A percentile compares a stretch with the other conserved stretches of the same genome.
Evolutionary conservation across 805 yeast genomes (phyloP).

Genomic region (Lipomyces mesembrius): DNA sequence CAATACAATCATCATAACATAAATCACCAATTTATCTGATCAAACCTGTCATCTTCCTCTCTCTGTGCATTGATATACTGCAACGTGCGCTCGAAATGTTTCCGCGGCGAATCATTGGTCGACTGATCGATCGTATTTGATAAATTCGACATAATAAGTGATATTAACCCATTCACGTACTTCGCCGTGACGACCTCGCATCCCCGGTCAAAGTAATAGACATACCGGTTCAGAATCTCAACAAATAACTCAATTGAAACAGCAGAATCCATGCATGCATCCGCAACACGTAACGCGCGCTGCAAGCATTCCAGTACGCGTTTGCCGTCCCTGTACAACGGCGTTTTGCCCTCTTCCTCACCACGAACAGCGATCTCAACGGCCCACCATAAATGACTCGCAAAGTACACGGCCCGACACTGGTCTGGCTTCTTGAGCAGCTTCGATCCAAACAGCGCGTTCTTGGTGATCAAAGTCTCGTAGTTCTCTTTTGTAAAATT

Average conservation of each 20-base stretch:
- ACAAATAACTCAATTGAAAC: slow-evolving; percentile 82
- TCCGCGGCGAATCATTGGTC: slow-evolving; percentile 49
- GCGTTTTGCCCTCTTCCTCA: slow-evolving; percentile 52
- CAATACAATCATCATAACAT: background rate
- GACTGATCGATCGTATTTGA: slow-evolving; percentile 37
- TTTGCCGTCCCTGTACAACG: slow-evolving; percentile 57
- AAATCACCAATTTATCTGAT: slow-evolving; percentile 34
- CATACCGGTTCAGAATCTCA: slow-evolving; percentile 83
- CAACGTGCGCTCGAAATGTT: slow-evolving; percentile 73
- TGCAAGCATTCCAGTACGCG: slow-evolving; percentile 90
- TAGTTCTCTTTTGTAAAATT: slow-evolving; percentile 67
- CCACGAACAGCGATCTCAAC: slow-evolving; percentile 60
- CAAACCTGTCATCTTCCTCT: slow-evolving; percentile 65
- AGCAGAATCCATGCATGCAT: slow-evolving; percentile 82
- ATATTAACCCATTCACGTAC: slow-evolving; percentile 85
- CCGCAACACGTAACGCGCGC: slow-evolving; percentile 85
- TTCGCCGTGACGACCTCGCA: slow-evolving; percentile 67
- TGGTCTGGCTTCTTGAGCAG: slow-evolving; percentile 91
- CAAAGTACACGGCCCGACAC: slow-evolving; percentile 84
- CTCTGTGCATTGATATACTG: slow-evolving; percentile 71
- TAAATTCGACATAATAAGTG: slow-evolving; percentile 59
- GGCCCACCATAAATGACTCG: slow-evolving; percentile 95
- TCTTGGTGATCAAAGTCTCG: slow-evolving; percentile 79
- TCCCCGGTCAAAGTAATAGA: slow-evolving; percentile 84
- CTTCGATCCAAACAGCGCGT: slow-evolving; percentile 86